These are phyloP conservation scores for Elaphomyces granulatus DNA, from an alignment of 495 filamentous ascomycete genomes.

Conservation along the genomic window DNA sequence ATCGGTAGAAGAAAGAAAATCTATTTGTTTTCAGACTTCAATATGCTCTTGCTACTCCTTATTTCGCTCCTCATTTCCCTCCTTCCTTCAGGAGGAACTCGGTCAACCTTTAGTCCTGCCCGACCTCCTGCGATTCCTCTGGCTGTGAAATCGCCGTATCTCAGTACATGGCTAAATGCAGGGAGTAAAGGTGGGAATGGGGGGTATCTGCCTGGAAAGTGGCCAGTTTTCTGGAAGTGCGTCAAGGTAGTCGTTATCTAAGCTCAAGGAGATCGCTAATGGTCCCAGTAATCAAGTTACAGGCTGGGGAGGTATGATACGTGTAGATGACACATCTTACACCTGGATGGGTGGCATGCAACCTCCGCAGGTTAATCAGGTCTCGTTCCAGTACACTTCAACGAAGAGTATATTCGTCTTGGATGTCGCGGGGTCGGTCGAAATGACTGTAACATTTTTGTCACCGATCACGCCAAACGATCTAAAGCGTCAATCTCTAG, in stretches of 20 bases:
- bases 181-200: slow-evolving; percentile 42
- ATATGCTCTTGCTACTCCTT: no score
- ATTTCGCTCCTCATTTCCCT: no score
- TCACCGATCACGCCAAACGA: slow-evolving; percentile 44
- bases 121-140: slow-evolving; percentile 42
- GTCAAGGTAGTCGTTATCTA: no score
- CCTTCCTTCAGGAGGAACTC: no score
- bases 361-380: slow-evolving; percentile 31
- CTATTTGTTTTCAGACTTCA: no score
- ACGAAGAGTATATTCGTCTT: slow-evolving; percentile 44
- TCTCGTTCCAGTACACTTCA: slow-evolving; percentile 40
- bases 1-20: no score
- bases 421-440: slow-evolving; percentile 29
- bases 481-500: slow-evolving; percentile 38
- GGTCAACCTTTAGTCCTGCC: slow-evolving; percentile 39
- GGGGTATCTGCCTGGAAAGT: slow-evolving; percentile 43
- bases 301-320: slow-evolving; percentile 43
- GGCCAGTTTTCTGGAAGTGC: slow-evolving; percentile 43
- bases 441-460: slow-evolving; percentile 43
- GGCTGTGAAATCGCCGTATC: slow-evolving; percentile 43
- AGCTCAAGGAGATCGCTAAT: slow-evolving; percentile 3
- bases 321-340: slow-evolving; percentile 39
- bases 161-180: slow-evolving; percentile 40
- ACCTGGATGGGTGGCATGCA: slow-evolving; percentile 38
- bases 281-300: slow-evolving; percentile 29